Evolutionary conservation across 768 basidiomycete genomes (phyloP), one percentile per base, ranked within the genome.

Genomic region (Auriscalpium orientale): DNA sequence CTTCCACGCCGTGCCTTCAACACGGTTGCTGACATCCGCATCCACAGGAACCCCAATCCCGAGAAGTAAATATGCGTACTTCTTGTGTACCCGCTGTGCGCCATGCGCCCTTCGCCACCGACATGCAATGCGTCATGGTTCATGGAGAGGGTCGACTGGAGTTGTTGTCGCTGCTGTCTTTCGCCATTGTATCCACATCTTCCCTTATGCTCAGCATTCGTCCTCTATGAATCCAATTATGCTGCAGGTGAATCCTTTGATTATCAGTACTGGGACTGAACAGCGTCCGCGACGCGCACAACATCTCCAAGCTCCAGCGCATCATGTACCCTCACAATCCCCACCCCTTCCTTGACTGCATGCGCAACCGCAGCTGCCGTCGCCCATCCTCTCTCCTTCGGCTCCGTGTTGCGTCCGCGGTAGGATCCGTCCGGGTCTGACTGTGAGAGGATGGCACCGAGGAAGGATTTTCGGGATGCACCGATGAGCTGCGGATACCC

Each of bases 241-340:
- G 28, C 5, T 28, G 28, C 28, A 28, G 28, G 28, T 7, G 28
- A 28, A 28, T 7, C 28, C 28, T 28, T 28, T 28, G 28, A 28
- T 28, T 5, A 28, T 28, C 28, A 28, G 28, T 28, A 28, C 28
- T 28, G 55, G 18, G 12, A 44, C 55, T 53, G 57, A 40, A 62
- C 54, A 7, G 79, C 81, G 61, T 81, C 79, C 0, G 85, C 76
- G 46, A 95, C 77, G 28, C 72, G 72, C 0, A 92, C 77, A 1
- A 87, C 85, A 67, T 98, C 94, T 28, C 71, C 72, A 76, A 91
- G 85, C 57, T 83, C 83, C 43, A 72, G 69, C 6, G 83, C 80
- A 65, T 95, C 87, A 68, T 98, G 95, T 2, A 97, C 91, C 20
- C 95, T 73, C 9, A 95, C 80, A 3, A 91, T 71, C 54, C 80